phyloP scores from a whole-genome alignment of 441 rosid species.

The Iberis amara region DNA sequence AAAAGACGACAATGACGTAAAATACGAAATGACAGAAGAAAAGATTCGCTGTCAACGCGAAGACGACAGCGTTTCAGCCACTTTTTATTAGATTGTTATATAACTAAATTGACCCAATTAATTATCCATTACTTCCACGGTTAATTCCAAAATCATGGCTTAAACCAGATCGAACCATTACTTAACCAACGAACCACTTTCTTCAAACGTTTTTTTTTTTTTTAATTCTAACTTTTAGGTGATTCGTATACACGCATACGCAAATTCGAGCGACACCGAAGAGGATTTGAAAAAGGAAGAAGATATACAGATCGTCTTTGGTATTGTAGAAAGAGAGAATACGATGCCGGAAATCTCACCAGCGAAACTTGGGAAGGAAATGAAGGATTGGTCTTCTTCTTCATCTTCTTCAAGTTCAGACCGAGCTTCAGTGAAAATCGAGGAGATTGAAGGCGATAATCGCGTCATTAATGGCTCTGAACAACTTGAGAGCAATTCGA shows the following conservation, averaged over 20 bases:
- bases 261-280: conserved; percentile 19
- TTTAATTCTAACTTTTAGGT: neutral
- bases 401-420: conserved; percentile 39
- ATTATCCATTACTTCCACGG: conserved; percentile 16
- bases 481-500: conserved; percentile 31
- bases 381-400: conserved; percentile 28
- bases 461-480: conserved; percentile 29
- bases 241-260: conserved; percentile 32
- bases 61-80: conserved; percentile 31
- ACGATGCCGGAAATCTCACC: conserved; percentile 43
- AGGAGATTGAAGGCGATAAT: conserved; percentile 38
- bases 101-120: conserved; percentile 11
- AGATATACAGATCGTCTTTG: neutral
- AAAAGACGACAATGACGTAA: too few relatives aligned
- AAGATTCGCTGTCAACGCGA: conserved; percentile 21
- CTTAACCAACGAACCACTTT: conserved; percentile 24
- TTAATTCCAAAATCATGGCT: conserved; percentile 18
- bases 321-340: neutral
- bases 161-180: conserved; percentile 22
- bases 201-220: conserved; percentile 11
- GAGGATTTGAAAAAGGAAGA: neutral
- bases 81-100: neutral
- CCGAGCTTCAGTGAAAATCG: conserved; percentile 35
- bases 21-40: neutral
- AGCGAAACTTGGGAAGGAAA: conserved; percentile 36